Percentiles rank a stretch among this genome's conserved stretches.
Evolutionary conservation across 495 filamentous ascomycete genomes (phyloP).

Genomic region (Neurospora sp.): DNA sequence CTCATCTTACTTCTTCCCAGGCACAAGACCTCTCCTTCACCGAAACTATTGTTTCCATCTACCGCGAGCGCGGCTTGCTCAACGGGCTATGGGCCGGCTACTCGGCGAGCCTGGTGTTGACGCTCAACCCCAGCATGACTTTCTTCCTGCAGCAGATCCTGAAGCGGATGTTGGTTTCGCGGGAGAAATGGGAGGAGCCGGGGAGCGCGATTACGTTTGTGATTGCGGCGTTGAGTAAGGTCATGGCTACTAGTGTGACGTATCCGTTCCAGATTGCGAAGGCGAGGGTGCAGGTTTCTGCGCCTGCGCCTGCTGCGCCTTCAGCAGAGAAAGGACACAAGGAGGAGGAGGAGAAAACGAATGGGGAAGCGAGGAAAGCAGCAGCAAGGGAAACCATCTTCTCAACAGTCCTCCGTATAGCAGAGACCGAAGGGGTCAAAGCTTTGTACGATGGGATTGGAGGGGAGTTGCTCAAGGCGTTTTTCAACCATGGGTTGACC

Average conservation of each 20-base stretch:
- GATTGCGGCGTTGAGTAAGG: slow-evolving; percentile 73
- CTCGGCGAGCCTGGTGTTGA: slow-evolving; percentile 66
- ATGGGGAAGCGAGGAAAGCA: slow-evolving; percentile 1
- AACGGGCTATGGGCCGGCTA: slow-evolving; percentile 86
- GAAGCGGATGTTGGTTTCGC: slow-evolving; percentile 46
- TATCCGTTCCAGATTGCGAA: slow-evolving; percentile 84
- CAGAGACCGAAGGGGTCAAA: slow-evolving; percentile 51
- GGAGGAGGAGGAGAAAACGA: background rate
- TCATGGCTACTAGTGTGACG: slow-evolving; percentile 64
- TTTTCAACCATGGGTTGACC: slow-evolving; percentile 80
- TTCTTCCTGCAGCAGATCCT: slow-evolving; percentile 72
- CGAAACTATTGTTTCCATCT: slow-evolving; percentile 55
- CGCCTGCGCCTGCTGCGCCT: background rate
- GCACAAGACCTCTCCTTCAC: slow-evolving; percentile 29
- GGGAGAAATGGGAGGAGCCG: slow-evolving; percentile 41
- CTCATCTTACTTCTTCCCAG: background rate
- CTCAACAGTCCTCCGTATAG: slow-evolving; percentile 51
- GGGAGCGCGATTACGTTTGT: slow-evolving; percentile 42
- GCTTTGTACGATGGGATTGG: slow-evolving; percentile 69
- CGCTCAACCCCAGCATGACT: slow-evolving; percentile 78
- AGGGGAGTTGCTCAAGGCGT: slow-evolving; percentile 73
- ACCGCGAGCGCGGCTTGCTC: slow-evolving; percentile 55
- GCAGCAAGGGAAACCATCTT: slow-evolving; percentile 45
- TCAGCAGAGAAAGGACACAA: too few relatives aligned
- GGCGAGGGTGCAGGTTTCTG: slow-evolving; percentile 55